These are phyloP conservation scores for Setaria viridis DNA, from an alignment of 202 grass and related monocot species.

Conservation along the genomic window DNA sequence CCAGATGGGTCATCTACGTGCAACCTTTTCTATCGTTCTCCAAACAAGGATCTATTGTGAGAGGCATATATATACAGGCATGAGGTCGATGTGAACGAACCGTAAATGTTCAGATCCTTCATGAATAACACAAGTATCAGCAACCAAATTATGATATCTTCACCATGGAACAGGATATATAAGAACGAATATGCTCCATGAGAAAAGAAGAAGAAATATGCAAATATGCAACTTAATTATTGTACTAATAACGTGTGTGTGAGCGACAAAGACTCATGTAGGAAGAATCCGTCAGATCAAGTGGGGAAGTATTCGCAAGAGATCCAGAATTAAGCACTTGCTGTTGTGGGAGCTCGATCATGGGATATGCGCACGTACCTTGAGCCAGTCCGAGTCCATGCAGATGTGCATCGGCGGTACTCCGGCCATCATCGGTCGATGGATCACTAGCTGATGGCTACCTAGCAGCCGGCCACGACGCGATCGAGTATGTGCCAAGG, in stretches of 20 bases:
- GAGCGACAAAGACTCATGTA: neutral
- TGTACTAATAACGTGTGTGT: neutral
- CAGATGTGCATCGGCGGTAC: slow-evolving; percentile 78
- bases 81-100: neutral
- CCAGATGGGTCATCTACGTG: neutral
- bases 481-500: neutral
- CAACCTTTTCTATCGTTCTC: neutral
- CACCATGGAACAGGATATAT: neutral
- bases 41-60: slow-evolving; percentile 4
- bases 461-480: neutral
- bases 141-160: neutral
- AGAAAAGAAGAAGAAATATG: neutral
- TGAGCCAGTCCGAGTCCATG: slow-evolving; percentile 94
- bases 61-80: neutral
- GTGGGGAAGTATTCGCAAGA: neutral
- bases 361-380: slow-evolving; percentile 48
- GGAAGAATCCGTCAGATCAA: neutral
- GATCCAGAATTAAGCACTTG: neutral
- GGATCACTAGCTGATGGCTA: neutral
- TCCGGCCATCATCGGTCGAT: slow-evolving; percentile 56
- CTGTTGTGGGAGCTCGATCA: neutral
- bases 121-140: too few relatives aligned
- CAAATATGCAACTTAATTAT: neutral
- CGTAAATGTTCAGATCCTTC: neutral
- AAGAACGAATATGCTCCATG: neutral